These are phyloP conservation scores for Tuctoria greenei DNA, from an alignment of 176 grass and related monocot genomes.

Conservation along the genomic window DNA sequence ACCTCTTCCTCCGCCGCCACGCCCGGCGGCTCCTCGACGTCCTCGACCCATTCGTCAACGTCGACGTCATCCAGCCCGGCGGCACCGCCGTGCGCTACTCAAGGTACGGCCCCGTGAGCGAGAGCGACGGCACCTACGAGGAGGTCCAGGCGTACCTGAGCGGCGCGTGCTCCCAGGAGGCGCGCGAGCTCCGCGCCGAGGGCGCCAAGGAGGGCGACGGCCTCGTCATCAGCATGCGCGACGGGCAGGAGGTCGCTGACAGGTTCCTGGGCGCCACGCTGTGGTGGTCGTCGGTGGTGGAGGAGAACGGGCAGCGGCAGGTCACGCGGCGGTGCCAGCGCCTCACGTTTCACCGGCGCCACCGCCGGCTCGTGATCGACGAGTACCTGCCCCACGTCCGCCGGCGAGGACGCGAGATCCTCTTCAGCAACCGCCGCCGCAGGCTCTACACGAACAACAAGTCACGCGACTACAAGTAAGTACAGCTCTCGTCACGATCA, in stretches of 20 bases:
- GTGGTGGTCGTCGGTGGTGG: conserved; percentile 20
- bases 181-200: conserved; percentile 20
- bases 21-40: not conserved
- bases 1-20: not conserved
- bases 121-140: not conserved
- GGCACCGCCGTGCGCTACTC: no score
- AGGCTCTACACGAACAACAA: conserved; percentile 40
- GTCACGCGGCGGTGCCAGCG: not conserved
- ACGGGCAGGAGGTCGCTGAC: conserved; percentile 49
- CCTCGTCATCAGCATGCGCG: conserved; percentile 41
- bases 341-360: conserved; percentile 40
- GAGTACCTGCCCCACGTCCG: conserved; percentile 48
- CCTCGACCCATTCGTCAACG: conserved; percentile 22
- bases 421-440: conserved; percentile 23
- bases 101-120: no score
- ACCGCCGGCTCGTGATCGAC: conserved; percentile 39
- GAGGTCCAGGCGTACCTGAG: conserved; percentile 44
- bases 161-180: not conserved
- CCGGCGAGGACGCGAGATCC: conserved; percentile 27
- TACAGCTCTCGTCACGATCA: no score
- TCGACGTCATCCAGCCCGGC: not conserved
- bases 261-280: conserved; percentile 31
- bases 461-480: no score
- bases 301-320: not conserved
- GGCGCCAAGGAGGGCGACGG: conserved; percentile 16